phyloP scores from a whole-genome alignment of 257 asterid genomes.

The Capsicum rhomboideum region DNA sequence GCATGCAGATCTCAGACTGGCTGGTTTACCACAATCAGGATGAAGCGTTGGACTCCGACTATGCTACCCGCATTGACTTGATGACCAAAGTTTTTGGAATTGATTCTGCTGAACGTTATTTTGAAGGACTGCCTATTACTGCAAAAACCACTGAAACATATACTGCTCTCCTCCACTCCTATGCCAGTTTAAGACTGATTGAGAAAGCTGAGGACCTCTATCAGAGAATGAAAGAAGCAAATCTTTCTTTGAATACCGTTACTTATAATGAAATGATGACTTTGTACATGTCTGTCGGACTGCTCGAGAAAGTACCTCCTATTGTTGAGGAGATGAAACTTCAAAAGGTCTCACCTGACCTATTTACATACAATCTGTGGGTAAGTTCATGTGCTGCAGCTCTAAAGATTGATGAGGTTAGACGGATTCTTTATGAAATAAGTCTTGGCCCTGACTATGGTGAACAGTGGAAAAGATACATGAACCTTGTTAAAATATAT shows the following conservation, averaged over 20 bases:
- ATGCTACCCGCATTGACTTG: conserved; percentile 71
- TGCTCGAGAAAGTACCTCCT: conserved; percentile 59
- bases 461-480: conserved; percentile 62
- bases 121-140: conserved; percentile 56
- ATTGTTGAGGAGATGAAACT: conserved; percentile 54
- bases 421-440: conserved; percentile 60
- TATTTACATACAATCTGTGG: conserved; percentile 79
- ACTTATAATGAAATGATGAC: conserved; percentile 95
- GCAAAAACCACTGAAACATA: conserved; percentile 73
- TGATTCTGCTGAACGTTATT: conserved; percentile 89
- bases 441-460: conserved; percentile 29
- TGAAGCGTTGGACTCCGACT: conserved; percentile 59
- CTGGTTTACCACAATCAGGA: conserved; percentile 67
- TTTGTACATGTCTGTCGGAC: conserved; percentile 74
- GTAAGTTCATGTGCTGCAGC: conserved; percentile 80
- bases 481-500: conserved; percentile 56
- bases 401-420: conserved; percentile 54
- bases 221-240: conserved; percentile 45
- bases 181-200: conserved; percentile 51
- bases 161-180: conserved; percentile 92
- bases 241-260: conserved; percentile 53
- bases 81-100: conserved; percentile 90
- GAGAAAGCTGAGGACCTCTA: conserved; percentile 73
- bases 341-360: conserved; percentile 51
- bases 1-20: conserved; percentile 87